Evolutionary conservation across 257 asterid genomes (phyloP).

Genomic region (Linaria vulgaris): DNA sequence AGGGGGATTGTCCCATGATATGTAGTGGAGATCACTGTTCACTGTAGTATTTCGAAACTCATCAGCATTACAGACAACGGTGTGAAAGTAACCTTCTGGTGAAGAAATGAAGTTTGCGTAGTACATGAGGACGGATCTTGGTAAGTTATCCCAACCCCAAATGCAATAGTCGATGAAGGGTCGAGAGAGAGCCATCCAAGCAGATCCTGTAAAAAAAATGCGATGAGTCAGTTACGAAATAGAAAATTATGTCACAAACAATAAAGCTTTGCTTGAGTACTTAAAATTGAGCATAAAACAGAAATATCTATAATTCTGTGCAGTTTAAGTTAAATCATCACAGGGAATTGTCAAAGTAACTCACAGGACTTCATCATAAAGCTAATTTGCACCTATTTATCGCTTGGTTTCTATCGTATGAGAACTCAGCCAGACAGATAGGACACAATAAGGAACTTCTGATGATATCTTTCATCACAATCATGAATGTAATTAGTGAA

Average conservation of each 20-base stretch:
- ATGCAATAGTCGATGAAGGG: conserved; percentile 84
- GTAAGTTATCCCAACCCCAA: conserved; percentile 99
- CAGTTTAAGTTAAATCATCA: neutral
- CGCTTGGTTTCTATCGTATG: too few species aligned
- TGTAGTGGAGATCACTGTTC: conserved; percentile 86
- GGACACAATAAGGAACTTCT: neutral
- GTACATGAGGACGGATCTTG: conserved; percentile 90
- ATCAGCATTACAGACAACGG: conserved; percentile 77
- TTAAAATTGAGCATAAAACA: too few species aligned
- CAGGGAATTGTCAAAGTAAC: neutral
- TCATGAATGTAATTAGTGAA: neutral
- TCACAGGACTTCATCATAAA: neutral
- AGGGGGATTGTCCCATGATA: conserved; percentile 98
- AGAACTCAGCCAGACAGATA: neutral
- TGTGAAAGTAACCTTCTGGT: conserved; percentile 97
- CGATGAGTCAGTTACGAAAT: too few species aligned
- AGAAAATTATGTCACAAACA: too few species aligned
- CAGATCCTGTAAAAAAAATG: conserved; percentile 67
- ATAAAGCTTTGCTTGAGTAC: too few species aligned
- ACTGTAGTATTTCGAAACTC: conserved; percentile 83
- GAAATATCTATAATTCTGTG: neutral
- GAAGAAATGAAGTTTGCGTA: conserved; percentile 95
- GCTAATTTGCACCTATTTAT: too few species aligned
- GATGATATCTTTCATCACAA: neutral
- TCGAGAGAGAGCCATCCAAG: conserved; percentile 97